These are phyloP conservation scores for Lipomyces japonicus DNA, from an alignment of 805 yeast genomes.

Conservation along the genomic window DNA sequence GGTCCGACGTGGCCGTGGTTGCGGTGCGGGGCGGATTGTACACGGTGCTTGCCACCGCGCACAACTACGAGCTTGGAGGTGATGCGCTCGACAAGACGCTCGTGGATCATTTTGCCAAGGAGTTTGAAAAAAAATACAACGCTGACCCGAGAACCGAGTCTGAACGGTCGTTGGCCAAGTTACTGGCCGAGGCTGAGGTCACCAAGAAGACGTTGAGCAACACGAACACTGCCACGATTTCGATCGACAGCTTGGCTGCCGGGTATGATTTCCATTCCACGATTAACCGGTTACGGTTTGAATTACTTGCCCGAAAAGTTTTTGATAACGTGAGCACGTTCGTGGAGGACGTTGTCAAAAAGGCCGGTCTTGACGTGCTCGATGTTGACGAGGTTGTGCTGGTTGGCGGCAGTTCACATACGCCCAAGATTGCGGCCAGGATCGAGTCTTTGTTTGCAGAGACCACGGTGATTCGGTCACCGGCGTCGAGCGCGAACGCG, in stretches of 20 bases:
- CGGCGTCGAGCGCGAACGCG: slow-evolving; percentile 70
- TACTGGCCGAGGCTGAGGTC: slow-evolving; percentile 72
- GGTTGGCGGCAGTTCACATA: slow-evolving; percentile 89
- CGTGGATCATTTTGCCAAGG: slow-evolving; percentile 82
- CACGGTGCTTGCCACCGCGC: slow-evolving; percentile 82
- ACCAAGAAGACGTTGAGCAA: slow-evolving; percentile 90
- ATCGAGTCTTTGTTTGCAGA: slow-evolving; percentile 77
- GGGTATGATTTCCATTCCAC: slow-evolving; percentile 92
- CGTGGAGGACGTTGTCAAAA: slow-evolving; percentile 66
- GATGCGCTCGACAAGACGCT: slow-evolving; percentile 75
- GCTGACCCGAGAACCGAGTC: slow-evolving; percentile 69
- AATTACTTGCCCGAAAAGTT: slow-evolving; percentile 75
- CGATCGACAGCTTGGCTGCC: slow-evolving; percentile 90
- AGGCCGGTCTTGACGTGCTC: slow-evolving; percentile 79
- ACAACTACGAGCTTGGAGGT: slow-evolving; percentile 83
- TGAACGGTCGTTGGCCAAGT: slow-evolving; percentile 83
- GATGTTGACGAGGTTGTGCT: slow-evolving; percentile 88
- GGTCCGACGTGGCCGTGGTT: slow-evolving; percentile 92
- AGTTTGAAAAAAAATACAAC: slow-evolving; percentile 84
- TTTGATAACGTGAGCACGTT: slow-evolving; percentile 72
- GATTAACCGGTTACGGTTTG: slow-evolving; percentile 90
- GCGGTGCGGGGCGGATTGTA: slow-evolving; percentile 91
- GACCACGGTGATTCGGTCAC: slow-evolving; percentile 67
- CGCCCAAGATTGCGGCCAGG: slow-evolving; percentile 83
- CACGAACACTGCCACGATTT: slow-evolving; percentile 81